Base-by-base conservation (phyloP, 2,329 filamentous ascomycete genomes). In the Cytospora piceicola region DNA sequence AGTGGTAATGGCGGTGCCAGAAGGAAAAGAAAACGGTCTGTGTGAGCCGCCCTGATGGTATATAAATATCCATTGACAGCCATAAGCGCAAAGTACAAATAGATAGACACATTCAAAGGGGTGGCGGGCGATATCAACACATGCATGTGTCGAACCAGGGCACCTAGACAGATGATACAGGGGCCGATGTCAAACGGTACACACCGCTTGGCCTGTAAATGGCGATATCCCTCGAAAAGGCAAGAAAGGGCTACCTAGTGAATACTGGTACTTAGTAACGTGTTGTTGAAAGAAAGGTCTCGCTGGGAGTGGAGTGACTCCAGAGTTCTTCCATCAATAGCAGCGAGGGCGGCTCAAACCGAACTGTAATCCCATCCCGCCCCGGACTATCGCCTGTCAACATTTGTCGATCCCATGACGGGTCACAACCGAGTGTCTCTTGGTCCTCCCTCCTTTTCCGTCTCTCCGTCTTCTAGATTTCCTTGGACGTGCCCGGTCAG, bases 271-370 rank as follows among this genome's bases (percentile, higher is more conserved):
- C 27, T 29, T 46, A 55, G 61, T 60, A 67, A 64, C 65, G 51
- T 66, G 64, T 66, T 66, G 51, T 64, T 58, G 42, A 64, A n/a
- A n/a, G 61, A 42, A 59, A 36, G 57, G 63, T 59, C 63, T 59
- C 57, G 57, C 51, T 58, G 51, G 39, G 52, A 51, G 66, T 67
- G 66, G 66, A 65, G 66, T 67, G 66, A 67, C 62, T 65, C 66
- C 62, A 65, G 55, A 67, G 46, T 67, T 67, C 62, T 67, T 67
- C 66, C 66, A 67, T 67, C 66, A 67, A 67, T 67, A 34, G 64
- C 55, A 65, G 39, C 24, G 49, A 49, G 36, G 29, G 53, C 61
- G 53, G 53, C 53, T 57, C 51, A 57, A 29, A 39, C 61, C 61
- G 39, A 52, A 30, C 36, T 24, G 61, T 49, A 22, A 24, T 14